Evolutionary conservation across 208 protist species (phyloP).

Genomic region (Crithidia acanthocephali): DNA sequence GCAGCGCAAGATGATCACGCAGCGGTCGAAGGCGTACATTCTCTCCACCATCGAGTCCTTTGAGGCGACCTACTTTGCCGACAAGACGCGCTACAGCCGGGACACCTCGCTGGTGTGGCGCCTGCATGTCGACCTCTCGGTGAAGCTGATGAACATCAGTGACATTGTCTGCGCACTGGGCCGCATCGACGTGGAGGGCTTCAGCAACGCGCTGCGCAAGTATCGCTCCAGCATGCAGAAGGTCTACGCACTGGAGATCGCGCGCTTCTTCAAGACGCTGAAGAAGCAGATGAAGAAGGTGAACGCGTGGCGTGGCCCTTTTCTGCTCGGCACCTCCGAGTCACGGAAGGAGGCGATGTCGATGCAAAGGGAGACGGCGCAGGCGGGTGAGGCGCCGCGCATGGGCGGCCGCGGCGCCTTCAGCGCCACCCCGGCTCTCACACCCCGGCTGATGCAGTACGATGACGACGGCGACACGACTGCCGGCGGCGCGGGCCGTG

Average conservation of each 20-base stretch:
- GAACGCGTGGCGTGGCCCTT: conserved; percentile 50
- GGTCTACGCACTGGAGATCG: conserved; percentile 76
- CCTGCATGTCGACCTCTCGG: conserved; percentile 66
- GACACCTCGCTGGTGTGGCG: conserved; percentile 75
- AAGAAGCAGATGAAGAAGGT: conserved; percentile 61
- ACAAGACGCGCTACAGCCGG: conserved; percentile 60
- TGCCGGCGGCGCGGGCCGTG: conserved; percentile 24
- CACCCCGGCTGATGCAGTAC: conserved; percentile 46
- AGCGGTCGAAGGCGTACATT: conserved; percentile 66
- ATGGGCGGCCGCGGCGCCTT: conserved; percentile 29
- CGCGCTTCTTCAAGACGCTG: conserved; percentile 77
- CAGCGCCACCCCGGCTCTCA: conserved; percentile 45
- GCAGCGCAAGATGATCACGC: conserved; percentile 77
- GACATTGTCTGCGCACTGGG: conserved; percentile 73
- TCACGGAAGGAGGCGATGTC: conserved; percentile 42
- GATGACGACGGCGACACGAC: conserved; percentile 37
- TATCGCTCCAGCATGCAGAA: conserved; percentile 87
- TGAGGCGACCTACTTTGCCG: conserved; percentile 63
- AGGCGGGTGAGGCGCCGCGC: conserved; percentile 55
- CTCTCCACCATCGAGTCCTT: conserved; percentile 55
- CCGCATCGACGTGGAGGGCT: conserved; percentile 74
- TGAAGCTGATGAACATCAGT: conserved; percentile 55
- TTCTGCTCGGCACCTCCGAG: conserved; percentile 60
- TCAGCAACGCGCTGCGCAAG: conserved; percentile 64
- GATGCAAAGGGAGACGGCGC: conserved; percentile 52